Percentiles rank a stretch among this genome's conserved stretches.
These are phyloP conservation scores for Cystobasidium pallidum DNA, from an alignment of 1,284 basidiomycete species.

Conservation along the genomic window DNA sequence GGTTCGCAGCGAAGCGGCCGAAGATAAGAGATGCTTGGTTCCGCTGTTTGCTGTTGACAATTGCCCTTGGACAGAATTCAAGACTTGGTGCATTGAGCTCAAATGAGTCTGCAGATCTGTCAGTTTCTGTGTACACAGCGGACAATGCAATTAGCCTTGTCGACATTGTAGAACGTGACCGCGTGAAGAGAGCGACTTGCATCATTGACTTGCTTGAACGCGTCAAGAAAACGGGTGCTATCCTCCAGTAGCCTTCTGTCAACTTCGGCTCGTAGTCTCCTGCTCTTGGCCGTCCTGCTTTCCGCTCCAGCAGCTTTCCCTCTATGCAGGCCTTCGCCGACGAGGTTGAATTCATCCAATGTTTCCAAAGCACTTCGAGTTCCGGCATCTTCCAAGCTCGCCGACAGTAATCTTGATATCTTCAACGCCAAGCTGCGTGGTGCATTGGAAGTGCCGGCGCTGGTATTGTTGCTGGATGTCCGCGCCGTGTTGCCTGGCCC, in stretches of 20 bases:
- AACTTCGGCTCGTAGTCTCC: slow-evolving; percentile 78
- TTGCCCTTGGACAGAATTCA: slow-evolving; percentile 78
- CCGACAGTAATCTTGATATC: slow-evolving; percentile 64
- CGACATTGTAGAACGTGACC: neutral
- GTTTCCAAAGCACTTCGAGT: slow-evolving; percentile 80
- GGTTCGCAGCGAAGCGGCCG: slow-evolving; percentile 76
- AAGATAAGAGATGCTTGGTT: slow-evolving; percentile 80
- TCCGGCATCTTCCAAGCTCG: slow-evolving; percentile 73
- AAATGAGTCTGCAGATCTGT: slow-evolving; percentile 74
- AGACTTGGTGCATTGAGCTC: slow-evolving; percentile 74
- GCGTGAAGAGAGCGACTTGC: slow-evolving; percentile 61
- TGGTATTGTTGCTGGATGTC: slow-evolving; percentile 1
- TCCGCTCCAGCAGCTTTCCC: slow-evolving; percentile 40
- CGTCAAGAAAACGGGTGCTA: slow-evolving; percentile 75
- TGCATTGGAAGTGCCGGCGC: slow-evolving; percentile 9
- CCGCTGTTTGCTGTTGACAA: slow-evolving; percentile 74
- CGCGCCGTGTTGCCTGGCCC: slow-evolving; percentile 1
- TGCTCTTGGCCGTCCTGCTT: slow-evolving; percentile 58
- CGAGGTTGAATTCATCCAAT: slow-evolving; percentile 71
- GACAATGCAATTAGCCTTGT: neutral
- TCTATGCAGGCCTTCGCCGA: slow-evolving; percentile 12
- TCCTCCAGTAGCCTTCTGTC: slow-evolving; percentile 78
- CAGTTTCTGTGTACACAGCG: slow-evolving; percentile 66
- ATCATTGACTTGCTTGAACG: slow-evolving; percentile 82
- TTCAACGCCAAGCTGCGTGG: slow-evolving; percentile 42